phyloP scores from a whole-genome alignment of 306 rosid species.

The Prunus kanzakura region DNA sequence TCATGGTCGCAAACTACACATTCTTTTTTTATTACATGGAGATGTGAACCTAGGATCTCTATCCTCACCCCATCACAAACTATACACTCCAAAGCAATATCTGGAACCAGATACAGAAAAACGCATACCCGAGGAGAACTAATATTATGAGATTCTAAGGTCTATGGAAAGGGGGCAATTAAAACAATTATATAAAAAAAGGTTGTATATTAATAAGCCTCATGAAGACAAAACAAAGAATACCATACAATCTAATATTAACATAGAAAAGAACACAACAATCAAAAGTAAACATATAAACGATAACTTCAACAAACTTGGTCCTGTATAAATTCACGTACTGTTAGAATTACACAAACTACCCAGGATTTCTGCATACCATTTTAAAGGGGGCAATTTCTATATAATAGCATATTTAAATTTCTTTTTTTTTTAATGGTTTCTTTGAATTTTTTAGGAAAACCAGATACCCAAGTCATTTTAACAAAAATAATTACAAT shows the following conservation, averaged over 20 bases:
- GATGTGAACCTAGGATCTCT: background rate
- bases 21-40: background rate
- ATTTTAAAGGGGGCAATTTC: background rate
- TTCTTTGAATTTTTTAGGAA: conserved; percentile 2
- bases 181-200: background rate
- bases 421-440: background rate
- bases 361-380: background rate
- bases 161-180: background rate
- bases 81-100: background rate
- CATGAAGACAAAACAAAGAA: background rate
- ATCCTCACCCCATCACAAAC: background rate
- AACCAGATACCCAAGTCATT: conserved; percentile 8
- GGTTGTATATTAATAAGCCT: background rate
- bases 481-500: background rate
- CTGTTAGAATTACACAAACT: background rate
- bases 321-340: background rate
- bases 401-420: background rate
- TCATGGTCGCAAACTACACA: background rate
- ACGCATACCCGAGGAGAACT: background rate
- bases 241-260: background rate
- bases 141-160: background rate
- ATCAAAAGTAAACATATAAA: background rate
- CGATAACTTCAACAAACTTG: background rate
- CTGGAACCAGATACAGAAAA: too few species aligned
- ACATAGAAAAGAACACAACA: background rate